These are phyloP conservation scores for Fusarium chuoi DNA, from an alignment of 2,329 filamentous ascomycete genomes.

Conservation along the genomic window DNA sequence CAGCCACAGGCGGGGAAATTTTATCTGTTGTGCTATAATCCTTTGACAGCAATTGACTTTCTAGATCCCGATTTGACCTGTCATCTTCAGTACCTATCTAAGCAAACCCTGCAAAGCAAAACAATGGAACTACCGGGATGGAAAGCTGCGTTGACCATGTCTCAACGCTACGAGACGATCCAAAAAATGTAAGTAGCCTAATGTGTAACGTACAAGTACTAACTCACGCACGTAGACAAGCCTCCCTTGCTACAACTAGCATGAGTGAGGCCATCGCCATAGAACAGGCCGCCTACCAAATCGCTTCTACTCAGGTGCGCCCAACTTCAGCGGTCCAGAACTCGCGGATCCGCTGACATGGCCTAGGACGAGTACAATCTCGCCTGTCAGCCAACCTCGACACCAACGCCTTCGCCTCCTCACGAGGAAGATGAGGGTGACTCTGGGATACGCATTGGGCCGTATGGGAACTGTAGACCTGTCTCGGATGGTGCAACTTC, in stretches of 20 bases:
- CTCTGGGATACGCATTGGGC: slow-evolving; percentile 61
- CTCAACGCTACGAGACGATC: slow-evolving; percentile 71
- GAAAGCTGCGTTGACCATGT: slow-evolving; percentile 64
- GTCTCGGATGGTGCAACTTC: slow-evolving; percentile 80
- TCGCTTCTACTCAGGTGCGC: slow-evolving; percentile 67
- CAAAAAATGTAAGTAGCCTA: slow-evolving; percentile 55
- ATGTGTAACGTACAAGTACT: not conserved
- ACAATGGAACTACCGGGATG: slow-evolving; percentile 51
- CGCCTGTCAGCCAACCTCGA: slow-evolving; percentile 49
- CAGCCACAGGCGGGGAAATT: slow-evolving; percentile 2
- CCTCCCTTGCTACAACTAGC: slow-evolving; percentile 43
- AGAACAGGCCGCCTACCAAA: slow-evolving; percentile 72
- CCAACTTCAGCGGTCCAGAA: slow-evolving; percentile 21
- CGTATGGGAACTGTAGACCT: slow-evolving; percentile 63
- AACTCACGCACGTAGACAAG: slow-evolving; percentile 40
- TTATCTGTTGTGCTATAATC: not conserved
- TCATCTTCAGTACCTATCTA: not conserved
- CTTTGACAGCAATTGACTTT: slow-evolving; percentile 9
- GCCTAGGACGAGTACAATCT: slow-evolving; percentile 68
- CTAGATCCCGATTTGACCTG: slow-evolving; percentile 12
- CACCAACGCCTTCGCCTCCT: slow-evolving; percentile 9
- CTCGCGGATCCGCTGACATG: slow-evolving; percentile 39
- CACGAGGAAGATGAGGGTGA: slow-evolving; percentile 22
- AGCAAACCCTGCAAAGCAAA: not conserved
- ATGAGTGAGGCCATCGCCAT: slow-evolving; percentile 66